phyloP scores from a whole-genome alignment of 2,329 filamentous ascomycete genomes.

The Phialophora expanda region DNA sequence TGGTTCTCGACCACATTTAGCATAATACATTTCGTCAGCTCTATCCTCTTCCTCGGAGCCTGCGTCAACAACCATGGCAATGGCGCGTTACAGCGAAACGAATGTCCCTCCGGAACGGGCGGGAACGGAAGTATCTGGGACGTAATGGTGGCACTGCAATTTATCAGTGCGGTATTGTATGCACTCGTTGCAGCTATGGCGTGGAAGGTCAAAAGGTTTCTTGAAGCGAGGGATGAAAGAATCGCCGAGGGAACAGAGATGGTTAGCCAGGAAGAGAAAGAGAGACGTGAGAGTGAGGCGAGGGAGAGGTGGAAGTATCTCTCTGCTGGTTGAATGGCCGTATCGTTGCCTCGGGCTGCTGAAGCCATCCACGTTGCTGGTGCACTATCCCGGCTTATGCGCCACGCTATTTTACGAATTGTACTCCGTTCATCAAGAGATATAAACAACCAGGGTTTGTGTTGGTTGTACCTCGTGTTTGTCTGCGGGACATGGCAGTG shows the following conservation, averaged over 20 bases:
- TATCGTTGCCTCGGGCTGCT: not conserved
- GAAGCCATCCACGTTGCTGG: not conserved
- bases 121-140: conserved; percentile 33
- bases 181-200: conserved; percentile 34
- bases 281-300: conserved; percentile 36
- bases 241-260: conserved; percentile 34
- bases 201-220: conserved; percentile 29
- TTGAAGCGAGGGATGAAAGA: conserved; percentile 31
- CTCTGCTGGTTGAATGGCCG: conserved; percentile 25
- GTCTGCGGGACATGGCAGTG: not conserved
- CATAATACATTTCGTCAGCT: conserved; percentile 30
- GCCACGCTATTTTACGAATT: not conserved
- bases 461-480: not conserved
- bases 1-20: conserved; percentile 33
- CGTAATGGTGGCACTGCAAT: conserved; percentile 36
- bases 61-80: conserved; percentile 24
- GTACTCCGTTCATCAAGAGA: not conserved
- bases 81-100: conserved; percentile 29
- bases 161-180: conserved; percentile 35
- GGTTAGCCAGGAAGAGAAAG: conserved; percentile 36
- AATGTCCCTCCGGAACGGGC: conserved; percentile 33
- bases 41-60: conserved; percentile 34
- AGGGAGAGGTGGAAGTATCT: conserved; percentile 37
- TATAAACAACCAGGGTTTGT: not conserved
- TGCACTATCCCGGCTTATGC: not conserved